Evolutionary conservation across 495 filamentous ascomycete species (phyloP).

Genomic region (Friedmanniomyces endolithicus): DNA sequence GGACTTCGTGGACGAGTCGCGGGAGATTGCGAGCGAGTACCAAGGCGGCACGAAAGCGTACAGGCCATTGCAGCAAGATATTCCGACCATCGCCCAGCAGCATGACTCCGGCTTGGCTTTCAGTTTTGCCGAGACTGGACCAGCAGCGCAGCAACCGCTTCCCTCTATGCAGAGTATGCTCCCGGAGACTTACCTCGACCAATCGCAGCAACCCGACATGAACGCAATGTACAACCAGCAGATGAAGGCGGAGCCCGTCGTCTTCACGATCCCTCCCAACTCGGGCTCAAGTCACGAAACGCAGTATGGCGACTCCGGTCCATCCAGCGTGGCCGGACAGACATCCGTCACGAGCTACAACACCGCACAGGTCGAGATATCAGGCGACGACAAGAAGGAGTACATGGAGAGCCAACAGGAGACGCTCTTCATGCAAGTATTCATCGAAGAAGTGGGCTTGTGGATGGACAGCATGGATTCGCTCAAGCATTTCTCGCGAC

Average conservation of each 20-base stretch:
- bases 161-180: conserved; percentile 34
- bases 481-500: conserved; percentile 75
- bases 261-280: conserved; percentile 24
- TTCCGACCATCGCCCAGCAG: conserved; percentile 21
- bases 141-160: conserved; percentile 33
- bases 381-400: conserved; percentile 22
- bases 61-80: conserved; percentile 37
- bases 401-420: conserved; percentile 64
- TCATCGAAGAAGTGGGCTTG: conserved; percentile 76
- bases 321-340: conserved; percentile 17
- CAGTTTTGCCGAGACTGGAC: conserved; percentile 31
- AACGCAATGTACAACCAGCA: conserved; percentile 11
- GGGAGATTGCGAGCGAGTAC: conserved; percentile 86
- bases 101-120: conserved; percentile 31
- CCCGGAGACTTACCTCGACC: conserved; percentile 27
- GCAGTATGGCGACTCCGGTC: conserved; percentile 33
- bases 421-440: conserved; percentile 74
- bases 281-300: conserved; percentile 19
- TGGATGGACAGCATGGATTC: conserved; percentile 93
- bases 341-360: conserved; percentile 9
- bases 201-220: conserved; percentile 13
- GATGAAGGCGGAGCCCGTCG: conserved; percentile 19
- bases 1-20: conserved; percentile 78
- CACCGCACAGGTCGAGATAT: neutral
- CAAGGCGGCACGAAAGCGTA: conserved; percentile 69